A percentile compares a stretch with the other conserved stretches of the same genome.
phyloP scores from a whole-genome alignment of 1,139 yeast species.

The Yamadazyma songkhlaensis region DNA sequence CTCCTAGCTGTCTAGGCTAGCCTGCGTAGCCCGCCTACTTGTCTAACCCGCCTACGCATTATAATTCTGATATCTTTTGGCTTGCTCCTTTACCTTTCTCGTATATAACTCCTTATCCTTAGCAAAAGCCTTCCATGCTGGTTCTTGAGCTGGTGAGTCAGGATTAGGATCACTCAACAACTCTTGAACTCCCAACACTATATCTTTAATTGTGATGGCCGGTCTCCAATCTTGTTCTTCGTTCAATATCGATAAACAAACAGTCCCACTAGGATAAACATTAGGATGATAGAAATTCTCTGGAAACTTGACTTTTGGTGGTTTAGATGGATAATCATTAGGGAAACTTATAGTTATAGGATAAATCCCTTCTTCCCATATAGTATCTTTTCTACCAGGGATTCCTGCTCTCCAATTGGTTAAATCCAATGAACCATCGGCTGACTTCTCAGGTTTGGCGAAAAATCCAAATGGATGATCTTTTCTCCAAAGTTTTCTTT shows the following conservation, averaged over 20 bases:
- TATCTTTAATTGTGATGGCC: conserved; percentile 87
- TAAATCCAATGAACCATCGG: conserved; percentile 81
- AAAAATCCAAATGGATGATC: conserved; percentile 98
- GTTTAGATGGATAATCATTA: conserved; percentile 92
- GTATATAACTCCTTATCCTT: conserved; percentile 69
- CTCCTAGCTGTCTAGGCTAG: no score
- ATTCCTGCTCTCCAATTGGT: conserved; percentile 93
- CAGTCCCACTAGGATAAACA: conserved; percentile 94
- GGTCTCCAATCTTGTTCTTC: conserved; percentile 99
- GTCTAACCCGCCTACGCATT: not conserved
- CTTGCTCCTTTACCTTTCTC: conserved; percentile 78
- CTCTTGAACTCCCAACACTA: conserved; percentile 90
- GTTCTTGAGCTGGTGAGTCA: conserved; percentile 95
- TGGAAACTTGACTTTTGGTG: conserved; percentile 90
- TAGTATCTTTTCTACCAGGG: conserved; percentile 85
- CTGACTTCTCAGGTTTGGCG: conserved; percentile 78
- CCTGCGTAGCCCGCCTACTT: no score
- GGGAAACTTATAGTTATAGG: conserved; percentile 85
- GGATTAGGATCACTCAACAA: conserved; percentile 88
- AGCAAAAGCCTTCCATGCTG: conserved; percentile 86
- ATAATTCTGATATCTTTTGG: conserved; percentile 55
- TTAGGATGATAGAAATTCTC: conserved; percentile 93
- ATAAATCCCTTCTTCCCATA: conserved; percentile 86
- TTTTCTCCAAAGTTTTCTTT: conserved; percentile 95
- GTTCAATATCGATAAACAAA: conserved; percentile 86